Evolutionary conservation across 169 alveolate species (phyloP), one percentile per base, ranked within the genome.

Genomic region (Blepharisma undulans): DNA sequence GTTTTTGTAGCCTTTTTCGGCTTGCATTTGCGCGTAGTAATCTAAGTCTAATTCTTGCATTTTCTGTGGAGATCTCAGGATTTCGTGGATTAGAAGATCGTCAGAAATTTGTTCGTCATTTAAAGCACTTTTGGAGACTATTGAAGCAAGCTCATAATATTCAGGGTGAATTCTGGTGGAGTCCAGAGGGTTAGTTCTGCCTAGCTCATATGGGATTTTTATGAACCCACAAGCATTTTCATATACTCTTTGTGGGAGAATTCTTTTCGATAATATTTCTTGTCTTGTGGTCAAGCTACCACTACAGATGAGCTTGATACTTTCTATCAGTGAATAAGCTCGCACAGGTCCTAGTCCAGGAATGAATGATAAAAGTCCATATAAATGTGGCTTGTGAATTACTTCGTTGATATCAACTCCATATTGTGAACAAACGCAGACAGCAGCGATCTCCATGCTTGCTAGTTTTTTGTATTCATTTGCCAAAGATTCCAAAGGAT

Each of bases 311-410:
- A n/a, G 34, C 27, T 33, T 21, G 30, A 86, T 66, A 4, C 59
- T 5, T 27, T 86, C 74, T 25, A 86, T 60, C 77, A 96, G 85
- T 66, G 87, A 76, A 60, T 93, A 87, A 6, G 98, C 98, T 88
- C 96, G 96, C n/a, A 95, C 88, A 25, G 97, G 97, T 4, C 98
- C 98, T 6, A 97, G 92, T 10, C 98, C 98, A 82, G 97, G 79
- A 7, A 97, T 88, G 74, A 95, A 97, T 80, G 87, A 77, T 16
- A 97, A 91, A 36, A 93, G 93, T 36, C 95, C 88, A 79, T 95
- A 95, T 66, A 95, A 82, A 93, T 97, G 98, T 4, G 90, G 36
- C 84, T 94, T 96, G 30, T 94, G 96, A 27, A 93, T 84, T 33
- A 94, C 92, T 30, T 92, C 80, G 85, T 96, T 95, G 3, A 97